Base-by-base conservation (phyloP, 345 rosid species). In the Salix viminalis region DNA sequence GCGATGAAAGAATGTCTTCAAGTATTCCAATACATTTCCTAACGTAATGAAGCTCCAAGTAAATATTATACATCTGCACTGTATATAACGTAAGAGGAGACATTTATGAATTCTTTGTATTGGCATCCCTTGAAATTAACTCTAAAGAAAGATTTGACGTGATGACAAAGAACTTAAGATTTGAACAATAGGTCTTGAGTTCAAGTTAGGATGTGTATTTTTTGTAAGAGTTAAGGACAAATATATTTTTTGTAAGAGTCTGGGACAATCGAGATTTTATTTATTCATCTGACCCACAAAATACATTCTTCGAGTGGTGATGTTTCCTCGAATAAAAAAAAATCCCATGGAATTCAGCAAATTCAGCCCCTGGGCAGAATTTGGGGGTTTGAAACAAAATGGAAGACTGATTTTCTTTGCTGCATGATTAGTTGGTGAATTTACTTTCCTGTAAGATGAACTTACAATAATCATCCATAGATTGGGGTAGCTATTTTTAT, bases 241-340 rank as follows among this genome's bases (percentile, higher is more conserved):
- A 0, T 30, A 30, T 3, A 30, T 30, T 30, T 30, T 30, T 30
- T 32, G 0, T 32, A 32, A 32, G 5, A 32, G 34, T 32, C 0
- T 32, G 0, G 5, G 5, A 32, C 0, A 32, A 32, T 5, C 4
- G 34, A 32, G 34, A 32, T 32, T 32, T 32, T 32, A 32, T 32
- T 32, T 32, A 32, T 5, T 32, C 0, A 4, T 0, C 1, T 32
- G 5, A 32, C 34, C 0, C 0, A 4, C 0, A 32, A 32, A 32
- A 32, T 32, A 32, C 0, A 0, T 0, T 32, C 34, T 32, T 32
- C 0, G 34, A 32, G 34, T 32, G 5, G 34, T 32, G 34, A 32
- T 4, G 34, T 32, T 32, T 32, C 34, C 34, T 32, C 0, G 1
- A 32, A 32, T 32, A 30, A 32, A 32, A 32, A 32, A 32, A 32